Percentiles rank a stretch among this genome's conserved stretches.
These are phyloP conservation scores for Microbotryum violaceum DNA, from an alignment of 1,284 basidiomycete genomes.

Conservation along the genomic window DNA sequence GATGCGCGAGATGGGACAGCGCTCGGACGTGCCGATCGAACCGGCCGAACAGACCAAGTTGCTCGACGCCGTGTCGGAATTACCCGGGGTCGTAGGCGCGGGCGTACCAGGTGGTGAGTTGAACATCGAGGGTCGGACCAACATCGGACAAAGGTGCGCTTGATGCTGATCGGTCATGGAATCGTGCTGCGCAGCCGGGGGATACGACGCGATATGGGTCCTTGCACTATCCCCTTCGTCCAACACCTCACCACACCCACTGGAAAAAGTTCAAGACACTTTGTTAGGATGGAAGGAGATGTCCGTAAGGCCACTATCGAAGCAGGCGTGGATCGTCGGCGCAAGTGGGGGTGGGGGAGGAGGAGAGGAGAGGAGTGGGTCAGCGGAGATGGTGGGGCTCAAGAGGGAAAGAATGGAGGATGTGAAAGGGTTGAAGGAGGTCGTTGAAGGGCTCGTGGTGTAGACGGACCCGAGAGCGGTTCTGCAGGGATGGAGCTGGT, in stretches of 20 bases:
- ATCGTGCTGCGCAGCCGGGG: constrained; percentile 62
- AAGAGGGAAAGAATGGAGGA: neutral
- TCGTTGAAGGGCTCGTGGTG: constrained; percentile 2
- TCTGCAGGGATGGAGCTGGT: too few species aligned
- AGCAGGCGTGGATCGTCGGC: constrained; percentile 62
- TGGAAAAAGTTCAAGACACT: constrained; percentile 54
- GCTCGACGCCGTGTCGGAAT: constrained; percentile 66
- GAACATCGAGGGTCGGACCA: too few species aligned
- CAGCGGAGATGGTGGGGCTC: neutral
- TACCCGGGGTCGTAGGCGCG: constrained; percentile 77
- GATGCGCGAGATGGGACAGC: constrained; percentile 81
- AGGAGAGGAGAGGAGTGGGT: constrained; percentile 9
- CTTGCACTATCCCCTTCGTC: constrained; percentile 62
- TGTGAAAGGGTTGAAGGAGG: constrained; percentile 15
- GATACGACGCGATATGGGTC: constrained; percentile 94
- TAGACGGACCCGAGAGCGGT: too few species aligned
- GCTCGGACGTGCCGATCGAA: constrained; percentile 79
- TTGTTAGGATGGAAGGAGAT: constrained; percentile 68
- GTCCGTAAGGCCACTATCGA: constrained; percentile 69
- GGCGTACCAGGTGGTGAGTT: constrained; percentile 86
- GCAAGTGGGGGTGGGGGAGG: constrained; percentile 38
- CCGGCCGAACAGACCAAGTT: constrained; percentile 79
- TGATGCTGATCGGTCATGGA: too few species aligned
- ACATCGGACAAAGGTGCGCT: too few species aligned
- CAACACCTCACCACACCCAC: constrained; percentile 30